Base-by-base conservation (phyloP, 805 yeast species). In the Zygotorulaspora danielsina region DNA sequence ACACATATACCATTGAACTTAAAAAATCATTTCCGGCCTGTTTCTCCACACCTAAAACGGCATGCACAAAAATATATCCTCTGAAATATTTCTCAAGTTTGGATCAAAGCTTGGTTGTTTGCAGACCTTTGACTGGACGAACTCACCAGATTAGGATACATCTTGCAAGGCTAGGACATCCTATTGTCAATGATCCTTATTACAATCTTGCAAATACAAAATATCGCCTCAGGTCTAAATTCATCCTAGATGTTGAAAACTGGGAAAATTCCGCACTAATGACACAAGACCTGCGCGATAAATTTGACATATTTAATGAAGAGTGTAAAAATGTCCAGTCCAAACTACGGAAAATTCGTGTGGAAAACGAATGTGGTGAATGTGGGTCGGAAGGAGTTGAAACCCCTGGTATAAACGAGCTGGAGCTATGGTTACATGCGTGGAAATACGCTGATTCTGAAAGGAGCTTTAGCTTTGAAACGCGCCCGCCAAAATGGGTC, bases 91-190 rank as follows among this genome's bases (percentile, higher is more conserved):
- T 84, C 56, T 71, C 81, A 2, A 55, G 67, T 1, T 19, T 15
- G 1, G 57, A 68, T 33, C 52, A 62, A 36, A 81, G 61, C 17
- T 67, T 93, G 10, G 95, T 93, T 2, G 67, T 78, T 35, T 89
- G 97, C 61, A 73, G 69, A 49, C 98, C 98, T 2, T 63, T 73
- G n/a, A 89, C 97, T 0, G 98, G 98, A 0, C 71, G 98, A 53
- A 87, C 97, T 0, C 98, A 90, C 60, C 98, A 90, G 60, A 86
- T 93, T 34, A 69, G 98, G 46, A 95, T 93, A 0, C 98, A 93
- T 65, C 64, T 93, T 38, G 94, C 89, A 60, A 81, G 75, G 49
- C 51, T 93, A 12, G 96, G 96, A 0, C 74, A 69, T 53, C 96
- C 97, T 0, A 90, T 90, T 18, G 83, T 80, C 3, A 87, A 93